These are phyloP conservation scores for button mushroom (Agaricus bisporus) DNA, from an alignment of 768 basidiomycete genomes.

Conservation along the genomic window DNA sequence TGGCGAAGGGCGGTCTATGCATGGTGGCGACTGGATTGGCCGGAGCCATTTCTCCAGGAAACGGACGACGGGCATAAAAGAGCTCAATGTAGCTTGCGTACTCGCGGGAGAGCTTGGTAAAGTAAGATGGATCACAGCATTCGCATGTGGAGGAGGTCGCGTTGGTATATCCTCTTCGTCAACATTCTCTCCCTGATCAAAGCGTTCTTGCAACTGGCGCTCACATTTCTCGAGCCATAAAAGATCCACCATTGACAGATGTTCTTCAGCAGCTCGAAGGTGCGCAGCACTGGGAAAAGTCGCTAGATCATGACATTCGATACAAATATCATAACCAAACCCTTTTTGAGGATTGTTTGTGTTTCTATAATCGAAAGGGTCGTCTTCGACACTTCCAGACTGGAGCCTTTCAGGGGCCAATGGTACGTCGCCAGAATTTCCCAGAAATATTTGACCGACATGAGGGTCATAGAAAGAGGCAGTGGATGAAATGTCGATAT, in stretches of 20 bases:
- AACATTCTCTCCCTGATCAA: conserved; percentile 17
- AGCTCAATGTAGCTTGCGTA: conserved; percentile 44
- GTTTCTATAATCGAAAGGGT: conserved; percentile 35
- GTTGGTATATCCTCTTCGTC: conserved; percentile 22
- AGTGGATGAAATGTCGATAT: conserved; percentile 25
- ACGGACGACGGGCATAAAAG: conserved; percentile 55
- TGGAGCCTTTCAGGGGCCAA: conserved; percentile 23
- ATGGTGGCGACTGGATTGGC: conserved; percentile 24
- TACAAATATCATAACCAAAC: conserved; percentile 76
- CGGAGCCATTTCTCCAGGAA: conserved; percentile 64
- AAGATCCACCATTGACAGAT: conserved; percentile 57
- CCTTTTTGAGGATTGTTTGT: conserved; percentile 44
- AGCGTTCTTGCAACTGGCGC: conserved; percentile 13
- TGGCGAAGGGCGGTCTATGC: not conserved
- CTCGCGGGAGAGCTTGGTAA: conserved; percentile 67
- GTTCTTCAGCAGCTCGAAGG: conserved; percentile 71
- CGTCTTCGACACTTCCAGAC: conserved; percentile 17
- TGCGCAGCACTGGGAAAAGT: conserved; percentile 65
- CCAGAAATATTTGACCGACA: conserved; percentile 70
- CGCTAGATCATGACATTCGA: conserved; percentile 82
- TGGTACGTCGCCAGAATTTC: conserved; percentile 81
- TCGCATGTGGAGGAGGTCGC: conserved; percentile 68
- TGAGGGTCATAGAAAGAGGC: conserved; percentile 46
- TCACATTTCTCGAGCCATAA: conserved; percentile 52
- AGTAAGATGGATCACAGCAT: conserved; percentile 65